Evolutionary conservation across 345 rosid genomes (phyloP), one percentile per base, ranked within the genome.

Genomic region (Isatis tinctoria): DNA sequence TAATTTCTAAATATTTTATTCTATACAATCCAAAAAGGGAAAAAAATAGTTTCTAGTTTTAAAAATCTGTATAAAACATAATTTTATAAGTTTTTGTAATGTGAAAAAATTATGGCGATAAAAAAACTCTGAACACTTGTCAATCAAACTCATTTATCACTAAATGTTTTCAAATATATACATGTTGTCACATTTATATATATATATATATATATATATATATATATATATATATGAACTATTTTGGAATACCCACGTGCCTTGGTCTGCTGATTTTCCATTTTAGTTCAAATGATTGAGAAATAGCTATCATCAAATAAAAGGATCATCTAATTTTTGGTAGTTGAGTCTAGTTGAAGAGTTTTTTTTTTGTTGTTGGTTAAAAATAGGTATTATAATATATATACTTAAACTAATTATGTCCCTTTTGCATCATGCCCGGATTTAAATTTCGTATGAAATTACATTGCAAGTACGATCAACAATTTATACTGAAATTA

Each of bases 151-250:
- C 24, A 22, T 1, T 22, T 22, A 22, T 72, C 69, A 61, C n/a
- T 72, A 61, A 61, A 51, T 51, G 69, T 61, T 61, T 27, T n/a
- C 32, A 72, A 39, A 61, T 48, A 71, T 49, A 72, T 49, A 51
- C 59, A 17, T 61, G 43, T 72, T 49, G 52, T 18, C 43, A 61
- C 33, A 16, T 27, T 40, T 44, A 54, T 73, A 54, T 53, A 28
- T 53, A 30, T 30, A 30, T n/a, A n/a, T n/a, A n/a, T n/a, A n/a
- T n/a, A n/a, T n/a, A n/a, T n/a, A n/a, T n/a, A n/a, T n/a, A n/a
- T n/a, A n/a, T n/a, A n/a, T n/a, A n/a, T n/a, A n/a, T n/a, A n/a
- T n/a, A n/a, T n/a, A n/a, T n/a, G n/a, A n/a, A 64, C 22, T 54
- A 65, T 33, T 43, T 63, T 44, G 47, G 13, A 54, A 24, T 18